Conservation (phyloP, 495 filamentous ascomycete species). For the Platismatia glauca region DNA sequence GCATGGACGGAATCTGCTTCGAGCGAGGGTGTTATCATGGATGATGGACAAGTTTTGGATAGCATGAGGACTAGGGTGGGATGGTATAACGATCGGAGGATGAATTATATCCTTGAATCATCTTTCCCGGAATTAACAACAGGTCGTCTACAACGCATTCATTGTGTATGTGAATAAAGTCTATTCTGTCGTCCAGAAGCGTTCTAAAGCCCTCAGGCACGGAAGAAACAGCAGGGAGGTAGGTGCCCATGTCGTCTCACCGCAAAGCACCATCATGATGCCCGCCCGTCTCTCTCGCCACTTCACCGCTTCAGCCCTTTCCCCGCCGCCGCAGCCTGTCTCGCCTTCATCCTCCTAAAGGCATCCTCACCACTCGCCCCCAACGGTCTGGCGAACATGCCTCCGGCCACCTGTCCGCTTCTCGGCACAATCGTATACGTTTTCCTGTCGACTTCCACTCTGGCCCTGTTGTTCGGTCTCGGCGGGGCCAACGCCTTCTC, state of each 20-base stretch:
- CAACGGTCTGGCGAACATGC: constrained; percentile 51
- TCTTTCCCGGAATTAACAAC: not conserved
- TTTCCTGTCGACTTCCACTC: constrained; percentile 56
- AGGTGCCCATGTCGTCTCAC: not conserved
- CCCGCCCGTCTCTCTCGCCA: not conserved
- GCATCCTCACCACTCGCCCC: constrained; percentile 69
- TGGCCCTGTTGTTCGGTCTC: constrained; percentile 58
- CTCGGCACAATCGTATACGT: constrained; percentile 77
- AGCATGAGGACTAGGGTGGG: not conserved
- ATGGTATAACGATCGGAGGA: not conserved
- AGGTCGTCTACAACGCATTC: too few relatives aligned
- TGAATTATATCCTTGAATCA: not conserved
- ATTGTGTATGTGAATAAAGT: too few relatives aligned
- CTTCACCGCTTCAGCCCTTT: constrained; percentile 34
- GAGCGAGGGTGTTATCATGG: not conserved
- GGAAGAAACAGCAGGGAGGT: not conserved
- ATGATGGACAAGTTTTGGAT: constrained; percentile 18
- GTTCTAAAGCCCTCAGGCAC: not conserved
- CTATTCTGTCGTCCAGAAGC: too few relatives aligned
- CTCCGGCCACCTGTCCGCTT: constrained; percentile 43
- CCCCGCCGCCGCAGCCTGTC: constrained; percentile 47
- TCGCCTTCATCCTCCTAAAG: constrained; percentile 72
- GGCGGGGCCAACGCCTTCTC: constrained; percentile 63
- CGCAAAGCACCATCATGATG: not conserved
- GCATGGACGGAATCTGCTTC: not conserved